Percentiles rank a stretch among this genome's conserved stretches.
Conservation (phyloP, 106 monocot species). For the Dioscorea alata region DNA sequence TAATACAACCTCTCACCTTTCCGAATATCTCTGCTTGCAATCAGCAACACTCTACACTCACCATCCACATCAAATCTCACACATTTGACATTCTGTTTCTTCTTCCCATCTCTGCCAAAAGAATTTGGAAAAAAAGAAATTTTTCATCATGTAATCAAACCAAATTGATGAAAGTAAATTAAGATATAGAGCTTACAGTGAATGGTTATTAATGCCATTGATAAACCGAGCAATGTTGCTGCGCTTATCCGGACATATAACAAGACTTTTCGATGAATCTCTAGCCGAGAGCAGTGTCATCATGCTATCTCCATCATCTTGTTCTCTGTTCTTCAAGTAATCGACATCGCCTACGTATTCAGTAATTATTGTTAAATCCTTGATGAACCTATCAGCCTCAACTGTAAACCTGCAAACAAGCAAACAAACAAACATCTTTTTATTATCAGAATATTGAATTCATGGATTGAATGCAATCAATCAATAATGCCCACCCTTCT, state of each 20-base stretch:
- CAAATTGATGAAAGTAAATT: background rate
- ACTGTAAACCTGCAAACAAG: constrained; percentile 72
- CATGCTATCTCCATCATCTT: constrained; percentile 94
- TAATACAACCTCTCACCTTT: constrained; percentile 95
- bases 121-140: background rate
- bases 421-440: background rate
- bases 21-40: constrained; percentile 73
- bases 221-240: constrained; percentile 93
- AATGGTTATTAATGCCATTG: constrained; percentile 90
- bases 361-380: constrained; percentile 78
- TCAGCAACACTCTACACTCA: constrained; percentile 66
- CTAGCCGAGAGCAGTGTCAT: constrained; percentile 77
- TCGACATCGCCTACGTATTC: constrained; percentile 94
- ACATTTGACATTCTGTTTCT: constrained; percentile 98
- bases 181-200: constrained; percentile 32
- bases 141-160: background rate
- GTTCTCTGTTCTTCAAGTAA: constrained; percentile 67
- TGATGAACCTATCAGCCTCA: constrained; percentile 83
- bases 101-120: constrained; percentile 75
- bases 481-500: constrained; percentile 56
- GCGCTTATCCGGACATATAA: constrained; percentile 83
- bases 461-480: background rate
- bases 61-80: constrained; percentile 81
- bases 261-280: constrained; percentile 62
- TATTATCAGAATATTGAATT: background rate